phyloP scores from a whole-genome alignment of 495 filamentous ascomycete species.

The Terfezia claveryi region DNA sequence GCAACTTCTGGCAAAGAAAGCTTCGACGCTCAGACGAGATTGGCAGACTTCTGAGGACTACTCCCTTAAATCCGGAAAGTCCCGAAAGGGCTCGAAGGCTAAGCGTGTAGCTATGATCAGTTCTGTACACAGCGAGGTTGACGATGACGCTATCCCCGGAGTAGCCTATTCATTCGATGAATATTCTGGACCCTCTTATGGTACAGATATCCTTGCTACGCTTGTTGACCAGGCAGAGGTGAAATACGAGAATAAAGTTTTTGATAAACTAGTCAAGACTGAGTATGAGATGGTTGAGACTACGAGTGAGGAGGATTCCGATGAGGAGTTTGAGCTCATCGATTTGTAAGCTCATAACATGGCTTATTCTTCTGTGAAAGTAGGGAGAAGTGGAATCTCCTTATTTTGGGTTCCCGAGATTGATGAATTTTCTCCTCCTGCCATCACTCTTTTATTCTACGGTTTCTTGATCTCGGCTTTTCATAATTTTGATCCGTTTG shows the following conservation, averaged over 20 bases:
- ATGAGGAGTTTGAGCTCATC: not conserved
- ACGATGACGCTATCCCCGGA: not conserved
- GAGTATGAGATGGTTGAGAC: not conserved
- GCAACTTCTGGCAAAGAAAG: not conserved
- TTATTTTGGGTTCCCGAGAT: too few species aligned
- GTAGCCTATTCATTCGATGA: not conserved
- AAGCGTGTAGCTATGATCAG: not conserved
- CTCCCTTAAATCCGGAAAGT: not conserved
- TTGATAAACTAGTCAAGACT: not conserved
- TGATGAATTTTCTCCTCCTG: too few species aligned
- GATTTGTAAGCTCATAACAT: not conserved
- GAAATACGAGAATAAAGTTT: not conserved
- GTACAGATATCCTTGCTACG: not conserved
- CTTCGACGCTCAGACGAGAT: not conserved
- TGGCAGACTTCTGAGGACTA: not conserved
- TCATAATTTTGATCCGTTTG: too few species aligned
- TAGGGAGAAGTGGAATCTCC: not conserved
- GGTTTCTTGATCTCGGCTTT: too few species aligned
- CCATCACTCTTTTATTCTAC: too few species aligned
- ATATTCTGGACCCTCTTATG: not conserved
- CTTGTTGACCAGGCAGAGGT: not conserved
- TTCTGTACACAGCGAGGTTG: not conserved
- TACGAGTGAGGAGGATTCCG: not conserved
- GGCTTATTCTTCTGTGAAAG: not conserved
- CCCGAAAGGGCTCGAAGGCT: not conserved